Evolutionary conservation across 2,329 filamentous ascomycete species (phyloP).

Genomic region (Beauveria sp.): DNA sequence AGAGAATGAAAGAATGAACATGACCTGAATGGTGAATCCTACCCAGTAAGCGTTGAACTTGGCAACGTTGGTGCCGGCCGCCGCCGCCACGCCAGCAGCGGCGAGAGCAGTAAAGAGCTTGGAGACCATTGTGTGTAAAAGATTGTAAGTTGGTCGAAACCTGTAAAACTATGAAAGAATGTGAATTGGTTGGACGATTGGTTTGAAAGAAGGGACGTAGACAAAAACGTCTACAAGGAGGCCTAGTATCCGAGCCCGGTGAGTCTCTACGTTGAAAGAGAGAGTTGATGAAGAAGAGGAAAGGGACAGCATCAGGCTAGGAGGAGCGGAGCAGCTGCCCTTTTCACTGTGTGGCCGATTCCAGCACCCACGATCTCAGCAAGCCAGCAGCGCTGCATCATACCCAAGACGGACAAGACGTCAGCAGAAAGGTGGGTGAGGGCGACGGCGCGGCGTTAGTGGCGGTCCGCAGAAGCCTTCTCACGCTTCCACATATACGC

Average conservation of each 20-base stretch:
- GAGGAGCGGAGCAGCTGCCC: constrained; percentile 4
- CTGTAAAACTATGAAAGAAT: constrained; percentile 20
- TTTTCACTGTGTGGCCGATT: constrained; percentile 1
- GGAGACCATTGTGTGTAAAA: constrained; percentile 15
- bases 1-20: background rate
- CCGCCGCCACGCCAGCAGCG: constrained; percentile 18
- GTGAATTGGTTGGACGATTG: constrained; percentile 16
- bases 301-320: background rate
- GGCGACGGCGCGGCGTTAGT: background rate
- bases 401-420: background rate
- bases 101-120: constrained; percentile 19
- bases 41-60: constrained; percentile 35
- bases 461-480: background rate
- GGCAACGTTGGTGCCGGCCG: constrained; percentile 13
- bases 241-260: constrained; percentile 20
- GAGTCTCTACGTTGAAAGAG: constrained; percentile 22
- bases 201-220: constrained; percentile 34
- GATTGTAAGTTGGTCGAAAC: constrained; percentile 29
- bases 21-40: constrained; percentile 10
- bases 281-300: constrained; percentile 17
- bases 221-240: constrained; percentile 27
- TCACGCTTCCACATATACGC: background rate
- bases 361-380: constrained; percentile 1
- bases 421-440: constrained; percentile 2
- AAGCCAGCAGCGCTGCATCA: background rate